phyloP scores from a whole-genome alignment of 495 filamentous ascomycete species.

The Chaetomium tenue region DNA sequence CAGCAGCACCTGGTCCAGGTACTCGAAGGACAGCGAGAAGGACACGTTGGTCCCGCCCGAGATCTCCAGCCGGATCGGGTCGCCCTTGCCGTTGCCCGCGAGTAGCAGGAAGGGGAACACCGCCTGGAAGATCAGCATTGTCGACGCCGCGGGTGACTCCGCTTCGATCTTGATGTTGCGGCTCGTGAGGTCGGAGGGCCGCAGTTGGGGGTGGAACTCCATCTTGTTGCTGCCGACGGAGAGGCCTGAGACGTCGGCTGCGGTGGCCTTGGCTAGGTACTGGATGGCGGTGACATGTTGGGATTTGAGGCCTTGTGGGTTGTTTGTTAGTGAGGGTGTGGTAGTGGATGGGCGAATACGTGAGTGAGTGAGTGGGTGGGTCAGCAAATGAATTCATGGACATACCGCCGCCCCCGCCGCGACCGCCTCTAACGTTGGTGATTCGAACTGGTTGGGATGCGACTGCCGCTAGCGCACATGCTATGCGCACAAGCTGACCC shows the following conservation, averaged over 20 bases:
- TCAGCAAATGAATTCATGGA: constrained; percentile 9
- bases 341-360: not conserved
- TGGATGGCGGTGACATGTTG: constrained; percentile 70
- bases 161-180: constrained; percentile 47
- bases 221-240: constrained; percentile 54
- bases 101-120: constrained; percentile 75
- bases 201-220: constrained; percentile 48
- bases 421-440: constrained; percentile 66
- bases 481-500: constrained; percentile 76
- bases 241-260: constrained; percentile 56
- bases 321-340: not conserved
- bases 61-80: constrained; percentile 58
- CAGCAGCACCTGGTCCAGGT: constrained; percentile 69
- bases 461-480: constrained; percentile 66
- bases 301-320: constrained; percentile 62
- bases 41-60: constrained; percentile 77
- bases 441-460: constrained; percentile 64
- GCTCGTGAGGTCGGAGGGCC: constrained; percentile 38
- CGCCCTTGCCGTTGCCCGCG: constrained; percentile 42
- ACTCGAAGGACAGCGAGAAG: constrained; percentile 72
- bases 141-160: constrained; percentile 48
- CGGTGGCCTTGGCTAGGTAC: constrained; percentile 63
- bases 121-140: constrained; percentile 77
- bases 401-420: constrained; percentile 50
- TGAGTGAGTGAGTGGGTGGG: not conserved